phyloP scores from a whole-genome alignment of 2,329 filamentous ascomycete genomes.

The Curvularia hawaiiensis region DNA sequence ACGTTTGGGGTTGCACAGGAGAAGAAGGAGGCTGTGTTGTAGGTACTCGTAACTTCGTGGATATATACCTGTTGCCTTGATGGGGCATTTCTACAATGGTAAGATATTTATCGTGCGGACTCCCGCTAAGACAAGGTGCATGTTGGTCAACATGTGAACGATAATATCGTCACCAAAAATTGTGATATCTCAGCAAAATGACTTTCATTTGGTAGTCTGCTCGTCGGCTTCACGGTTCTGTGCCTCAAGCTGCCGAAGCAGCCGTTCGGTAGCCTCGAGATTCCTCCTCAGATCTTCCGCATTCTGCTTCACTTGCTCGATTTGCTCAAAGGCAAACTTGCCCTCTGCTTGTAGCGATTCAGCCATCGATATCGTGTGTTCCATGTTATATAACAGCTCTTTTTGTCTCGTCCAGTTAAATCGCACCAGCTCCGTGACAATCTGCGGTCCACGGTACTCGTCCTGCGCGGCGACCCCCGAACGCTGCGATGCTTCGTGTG shows the following conservation, averaged over 20 bases:
- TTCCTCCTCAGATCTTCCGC: conserved; percentile 13
- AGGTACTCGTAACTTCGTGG: neutral
- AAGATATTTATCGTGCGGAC: neutral
- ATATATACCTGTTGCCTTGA: neutral
- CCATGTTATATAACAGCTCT: conserved; percentile 4
- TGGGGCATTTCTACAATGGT: neutral
- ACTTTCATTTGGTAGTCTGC: neutral
- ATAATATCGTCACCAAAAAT: neutral
- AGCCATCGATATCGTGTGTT: conserved; percentile 6
- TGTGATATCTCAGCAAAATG: no score
- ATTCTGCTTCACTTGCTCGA: conserved; percentile 9
- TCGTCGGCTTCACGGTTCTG: conserved; percentile 18
- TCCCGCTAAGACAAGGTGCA: no score
- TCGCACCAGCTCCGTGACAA: conserved; percentile 12
- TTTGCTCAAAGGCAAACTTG: neutral
- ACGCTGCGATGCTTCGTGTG: neutral
- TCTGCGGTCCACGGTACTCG: conserved; percentile 5
- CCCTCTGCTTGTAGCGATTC: conserved; percentile 8
- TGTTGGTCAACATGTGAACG: neutral
- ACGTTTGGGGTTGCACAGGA: conserved; percentile 47
- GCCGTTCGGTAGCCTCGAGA: conserved; percentile 19
- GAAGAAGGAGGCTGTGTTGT: neutral
- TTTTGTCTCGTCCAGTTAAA: conserved; percentile 16
- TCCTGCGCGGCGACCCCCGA: neutral
- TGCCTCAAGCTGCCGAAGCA: conserved; percentile 26